Conservation (phyloP, 441 rosid species). For the Corymbia citriodora region DNA sequence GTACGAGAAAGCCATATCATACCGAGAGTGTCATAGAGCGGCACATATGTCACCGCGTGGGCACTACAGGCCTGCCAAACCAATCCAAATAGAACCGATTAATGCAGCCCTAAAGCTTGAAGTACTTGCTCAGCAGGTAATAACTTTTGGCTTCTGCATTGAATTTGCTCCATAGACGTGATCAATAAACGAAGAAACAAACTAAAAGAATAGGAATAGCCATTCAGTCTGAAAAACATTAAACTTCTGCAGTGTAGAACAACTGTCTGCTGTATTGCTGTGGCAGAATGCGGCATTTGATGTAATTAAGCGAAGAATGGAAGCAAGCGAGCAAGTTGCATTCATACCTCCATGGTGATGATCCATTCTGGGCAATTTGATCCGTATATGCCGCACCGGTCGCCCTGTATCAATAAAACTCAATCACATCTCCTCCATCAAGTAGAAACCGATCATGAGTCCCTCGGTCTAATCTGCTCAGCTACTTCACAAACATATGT, state of each 20-base stretch:
- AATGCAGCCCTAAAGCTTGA: neutral
- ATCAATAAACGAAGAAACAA: neutral
- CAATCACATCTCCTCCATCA: neutral
- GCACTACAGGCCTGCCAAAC: conserved; percentile 70
- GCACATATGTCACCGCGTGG: conserved; percentile 76
- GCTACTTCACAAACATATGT: neutral
- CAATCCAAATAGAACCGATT: neutral
- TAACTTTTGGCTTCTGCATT: neutral
- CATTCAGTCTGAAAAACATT: neutral
- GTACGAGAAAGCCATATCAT: neutral
- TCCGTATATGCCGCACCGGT: conserved; percentile 83
- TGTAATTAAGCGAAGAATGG: neutral
- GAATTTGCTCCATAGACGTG: neutral
- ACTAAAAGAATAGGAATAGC: neutral
- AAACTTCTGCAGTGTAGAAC: neutral
- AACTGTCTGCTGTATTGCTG: neutral
- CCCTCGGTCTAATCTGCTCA: neutral
- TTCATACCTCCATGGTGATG: conserved; percentile 68
- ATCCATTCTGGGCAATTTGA: conserved; percentile 85
- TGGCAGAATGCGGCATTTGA: neutral
- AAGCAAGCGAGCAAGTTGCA: neutral
- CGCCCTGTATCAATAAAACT: conserved; percentile 37
- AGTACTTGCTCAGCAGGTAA: neutral
- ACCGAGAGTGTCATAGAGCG: conserved; percentile 88
- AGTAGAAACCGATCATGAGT: neutral